These are phyloP conservation scores for Metarhizium robertsii DNA, from an alignment of 2,329 filamentous ascomycete species.

Conservation along the genomic window DNA sequence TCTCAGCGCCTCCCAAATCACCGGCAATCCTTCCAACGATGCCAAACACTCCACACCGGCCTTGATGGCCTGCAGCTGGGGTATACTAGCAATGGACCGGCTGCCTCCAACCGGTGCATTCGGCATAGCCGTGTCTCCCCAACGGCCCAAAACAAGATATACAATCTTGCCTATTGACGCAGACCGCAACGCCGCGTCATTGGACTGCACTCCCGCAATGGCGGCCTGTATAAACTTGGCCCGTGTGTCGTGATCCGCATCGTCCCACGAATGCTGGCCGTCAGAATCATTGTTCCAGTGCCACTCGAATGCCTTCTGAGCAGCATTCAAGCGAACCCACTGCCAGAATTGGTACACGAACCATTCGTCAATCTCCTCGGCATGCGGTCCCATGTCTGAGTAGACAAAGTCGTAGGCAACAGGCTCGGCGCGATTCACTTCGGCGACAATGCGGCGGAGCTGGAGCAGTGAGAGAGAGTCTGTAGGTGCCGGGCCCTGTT, in stretches of 20 bases:
- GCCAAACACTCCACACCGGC: conserved; percentile 42
- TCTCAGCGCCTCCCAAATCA: conserved; percentile 42
- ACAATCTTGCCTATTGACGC: conserved; percentile 48
- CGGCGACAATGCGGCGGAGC: conserved; percentile 62
- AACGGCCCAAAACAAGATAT: conserved; percentile 59
- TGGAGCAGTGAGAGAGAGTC: conserved; percentile 72
- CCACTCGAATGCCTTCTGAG: conserved; percentile 67
- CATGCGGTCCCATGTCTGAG: conserved; percentile 61
- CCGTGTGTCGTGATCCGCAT: conserved; percentile 47
- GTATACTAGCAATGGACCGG: conserved; percentile 41
- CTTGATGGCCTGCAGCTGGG: conserved; percentile 51
- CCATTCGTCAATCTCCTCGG: conserved; percentile 95
- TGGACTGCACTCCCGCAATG: conserved; percentile 33
- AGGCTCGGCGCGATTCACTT: conserved; percentile 61
- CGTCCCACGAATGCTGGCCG: conserved; percentile 49
- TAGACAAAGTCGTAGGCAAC: conserved; percentile 81
- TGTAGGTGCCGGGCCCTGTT: conserved; percentile 30
- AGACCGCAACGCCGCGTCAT: conserved; percentile 38
- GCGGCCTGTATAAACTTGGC: conserved; percentile 47
- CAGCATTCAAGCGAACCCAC: conserved; percentile 65
- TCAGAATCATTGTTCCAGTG: conserved; percentile 54
- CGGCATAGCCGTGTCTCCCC: conserved; percentile 56
- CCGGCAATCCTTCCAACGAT: conserved; percentile 38
- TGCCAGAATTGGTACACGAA: conserved; percentile 88
- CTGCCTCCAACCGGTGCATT: conserved; percentile 30